A percentile compares a stretch with the other conserved stretches of the same genome.
These are phyloP conservation scores for Malus asiatica DNA, from an alignment of 306 rosid species.

Conservation along the genomic window DNA sequence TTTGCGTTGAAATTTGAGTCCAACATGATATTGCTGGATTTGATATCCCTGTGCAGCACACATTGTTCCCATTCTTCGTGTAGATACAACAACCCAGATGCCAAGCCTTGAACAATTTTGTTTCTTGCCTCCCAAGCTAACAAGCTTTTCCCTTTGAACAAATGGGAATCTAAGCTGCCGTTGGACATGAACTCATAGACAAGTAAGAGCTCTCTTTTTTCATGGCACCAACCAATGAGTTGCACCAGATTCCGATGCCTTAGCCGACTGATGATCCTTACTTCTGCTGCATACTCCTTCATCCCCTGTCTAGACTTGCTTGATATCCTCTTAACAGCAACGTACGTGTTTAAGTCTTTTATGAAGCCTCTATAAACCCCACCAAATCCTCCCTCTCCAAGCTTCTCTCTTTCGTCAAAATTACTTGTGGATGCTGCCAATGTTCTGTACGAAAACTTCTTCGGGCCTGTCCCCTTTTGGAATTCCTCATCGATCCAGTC, in stretches of 20 bases:
- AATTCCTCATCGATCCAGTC: slow-evolving; percentile 22
- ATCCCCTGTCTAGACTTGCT: not conserved
- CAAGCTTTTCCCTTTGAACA: not conserved
- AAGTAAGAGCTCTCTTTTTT: not conserved
- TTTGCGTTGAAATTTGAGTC: slow-evolving; percentile 1
- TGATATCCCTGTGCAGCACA: not conserved
- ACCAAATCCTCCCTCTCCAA: slow-evolving; percentile 9
- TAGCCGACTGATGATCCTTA: not conserved
- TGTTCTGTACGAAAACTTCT: not conserved
- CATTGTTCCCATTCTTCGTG: not conserved
- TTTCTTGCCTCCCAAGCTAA: not conserved
- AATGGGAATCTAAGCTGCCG: not conserved
- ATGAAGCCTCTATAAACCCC: slow-evolving; percentile 2
- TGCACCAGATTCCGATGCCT: not conserved
- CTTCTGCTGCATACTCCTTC: not conserved
- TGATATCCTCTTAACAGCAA: not conserved
- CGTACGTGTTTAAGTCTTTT: not conserved
- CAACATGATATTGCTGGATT: not conserved
- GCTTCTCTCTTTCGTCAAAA: not conserved
- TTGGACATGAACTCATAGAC: not conserved
- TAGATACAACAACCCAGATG: not conserved
- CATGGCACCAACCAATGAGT: not conserved
- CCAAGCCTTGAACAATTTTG: not conserved
- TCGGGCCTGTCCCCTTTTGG: slow-evolving; percentile 27
- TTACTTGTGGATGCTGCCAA: not conserved